phyloP scores from a whole-genome alignment of 345 rosid genomes.

The Pistacia atlantica region DNA sequence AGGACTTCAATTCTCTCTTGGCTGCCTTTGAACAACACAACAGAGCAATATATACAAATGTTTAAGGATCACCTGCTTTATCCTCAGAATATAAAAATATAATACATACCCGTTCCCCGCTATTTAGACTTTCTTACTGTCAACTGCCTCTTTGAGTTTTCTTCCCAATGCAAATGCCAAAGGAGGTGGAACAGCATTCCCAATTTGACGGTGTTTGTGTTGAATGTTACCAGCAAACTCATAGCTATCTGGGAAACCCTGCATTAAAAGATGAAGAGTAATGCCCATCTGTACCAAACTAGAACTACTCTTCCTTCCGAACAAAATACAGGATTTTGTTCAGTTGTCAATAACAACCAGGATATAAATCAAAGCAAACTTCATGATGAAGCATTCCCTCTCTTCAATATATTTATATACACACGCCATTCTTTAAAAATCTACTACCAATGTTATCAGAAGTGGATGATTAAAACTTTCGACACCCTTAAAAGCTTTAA shows the following conservation, averaged over 20 bases:
- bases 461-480: background rate
- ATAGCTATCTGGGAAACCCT: conserved; percentile 91
- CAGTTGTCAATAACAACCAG: background rate
- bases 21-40: background rate
- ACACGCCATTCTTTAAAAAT: background rate
- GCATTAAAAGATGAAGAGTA: conserved; percentile 15
- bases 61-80: background rate
- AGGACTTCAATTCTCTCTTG: background rate
- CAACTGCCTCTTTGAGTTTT: conserved; percentile 78
- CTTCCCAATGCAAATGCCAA: conserved; percentile 82
- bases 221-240: conserved; percentile 59
- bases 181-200: conserved; percentile 94
- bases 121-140: conserved; percentile 26
- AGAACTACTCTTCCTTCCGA: background rate
- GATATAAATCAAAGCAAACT: background rate
- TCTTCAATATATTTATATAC: too few species aligned
- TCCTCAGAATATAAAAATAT: background rate
- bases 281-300: background rate
- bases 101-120: background rate
- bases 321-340: background rate
- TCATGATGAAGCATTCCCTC: too few species aligned
- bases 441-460: background rate
- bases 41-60: background rate
- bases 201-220: conserved; percentile 81
- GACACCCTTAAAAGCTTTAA: background rate